phyloP scores from a whole-genome alignment of 108 stramenopile genomes.

The Skeletonema marinoi region DNA sequence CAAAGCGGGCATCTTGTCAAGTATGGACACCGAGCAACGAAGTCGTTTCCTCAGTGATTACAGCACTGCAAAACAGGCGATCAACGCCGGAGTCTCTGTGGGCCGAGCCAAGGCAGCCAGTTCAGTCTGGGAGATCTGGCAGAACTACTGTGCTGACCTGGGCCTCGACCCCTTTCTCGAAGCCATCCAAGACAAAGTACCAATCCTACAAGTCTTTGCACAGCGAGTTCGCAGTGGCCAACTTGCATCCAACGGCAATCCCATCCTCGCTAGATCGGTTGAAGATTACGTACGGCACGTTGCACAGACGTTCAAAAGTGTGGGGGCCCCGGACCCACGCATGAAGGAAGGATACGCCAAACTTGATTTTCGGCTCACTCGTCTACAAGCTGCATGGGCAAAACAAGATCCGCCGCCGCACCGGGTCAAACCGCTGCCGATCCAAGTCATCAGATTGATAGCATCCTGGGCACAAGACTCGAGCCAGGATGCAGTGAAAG shows the following conservation, averaged over 20 bases:
- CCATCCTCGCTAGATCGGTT: conserved; percentile 6
- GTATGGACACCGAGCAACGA: not conserved
- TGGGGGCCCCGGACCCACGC: no score
- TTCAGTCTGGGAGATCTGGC: conserved; percentile 14
- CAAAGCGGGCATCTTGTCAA: conserved; percentile 11
- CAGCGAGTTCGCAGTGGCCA: conserved; percentile 6
- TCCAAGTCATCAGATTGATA: no score
- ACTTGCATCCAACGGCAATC: conserved; percentile 16
- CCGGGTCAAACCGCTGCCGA: no score
- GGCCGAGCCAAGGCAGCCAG: conserved; percentile 2
- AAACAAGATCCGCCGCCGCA: no score
- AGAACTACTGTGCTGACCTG: conserved; percentile 7
- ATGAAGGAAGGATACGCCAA: no score
- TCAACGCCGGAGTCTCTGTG: conserved; percentile 19
- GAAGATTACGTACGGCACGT: conserved; percentile 10
- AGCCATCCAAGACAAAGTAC: conserved; percentile 26
- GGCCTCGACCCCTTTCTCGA: conserved; percentile 29
- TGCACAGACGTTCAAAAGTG: not conserved
- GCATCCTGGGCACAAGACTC: no score
- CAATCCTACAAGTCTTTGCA: conserved; percentile 27
- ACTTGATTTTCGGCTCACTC: no score
- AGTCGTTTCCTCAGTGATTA: conserved; percentile 25
- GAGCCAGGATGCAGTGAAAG: no score
- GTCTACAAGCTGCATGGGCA: no score
- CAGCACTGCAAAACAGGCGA: conserved; percentile 18